Evolutionary conservation across 2,329 filamentous ascomycete genomes (phyloP).

Genomic region (Colletotrichum destructivum): DNA sequence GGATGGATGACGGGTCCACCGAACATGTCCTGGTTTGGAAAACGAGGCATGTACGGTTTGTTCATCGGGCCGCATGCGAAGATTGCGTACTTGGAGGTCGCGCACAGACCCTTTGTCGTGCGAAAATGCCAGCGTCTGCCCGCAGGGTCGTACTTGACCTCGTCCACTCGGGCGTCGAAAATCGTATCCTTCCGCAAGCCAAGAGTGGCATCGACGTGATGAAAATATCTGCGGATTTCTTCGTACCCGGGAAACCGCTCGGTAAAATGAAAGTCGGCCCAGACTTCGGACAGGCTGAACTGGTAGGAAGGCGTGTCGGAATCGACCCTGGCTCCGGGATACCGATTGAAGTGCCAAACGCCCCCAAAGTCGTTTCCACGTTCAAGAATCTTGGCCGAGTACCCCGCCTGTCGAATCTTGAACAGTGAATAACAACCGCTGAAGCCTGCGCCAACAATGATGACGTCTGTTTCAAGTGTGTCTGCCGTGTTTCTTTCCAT

Average conservation of each 20-base stretch:
- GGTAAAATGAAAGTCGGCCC: constrained; percentile 61
- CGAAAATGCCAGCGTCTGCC: constrained; percentile 59
- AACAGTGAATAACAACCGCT: constrained; percentile 50
- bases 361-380: constrained; percentile 44
- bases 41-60: constrained; percentile 56
- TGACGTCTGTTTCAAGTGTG: constrained; percentile 40
- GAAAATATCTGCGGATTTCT: constrained; percentile 62
- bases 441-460: constrained; percentile 48
- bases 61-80: constrained; percentile 61
- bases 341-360: constrained; percentile 45
- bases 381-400: constrained; percentile 55
- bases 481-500: background rate
- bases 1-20: constrained; percentile 49
- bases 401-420: constrained; percentile 52
- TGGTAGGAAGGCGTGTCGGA: constrained; percentile 53
- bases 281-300: constrained; percentile 55
- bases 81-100: constrained; percentile 59
- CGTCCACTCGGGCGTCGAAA: constrained; percentile 61
- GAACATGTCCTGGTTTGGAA: constrained; percentile 52
- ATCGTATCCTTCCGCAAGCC: constrained; percentile 59
- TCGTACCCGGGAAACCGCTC: constrained; percentile 54
- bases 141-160: constrained; percentile 55
- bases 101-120: constrained; percentile 56
- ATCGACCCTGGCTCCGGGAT: constrained; percentile 60
- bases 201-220: constrained; percentile 59